Base-by-base conservation (phyloP, 257 asterid genomes). In the Lantana camara region DNA sequence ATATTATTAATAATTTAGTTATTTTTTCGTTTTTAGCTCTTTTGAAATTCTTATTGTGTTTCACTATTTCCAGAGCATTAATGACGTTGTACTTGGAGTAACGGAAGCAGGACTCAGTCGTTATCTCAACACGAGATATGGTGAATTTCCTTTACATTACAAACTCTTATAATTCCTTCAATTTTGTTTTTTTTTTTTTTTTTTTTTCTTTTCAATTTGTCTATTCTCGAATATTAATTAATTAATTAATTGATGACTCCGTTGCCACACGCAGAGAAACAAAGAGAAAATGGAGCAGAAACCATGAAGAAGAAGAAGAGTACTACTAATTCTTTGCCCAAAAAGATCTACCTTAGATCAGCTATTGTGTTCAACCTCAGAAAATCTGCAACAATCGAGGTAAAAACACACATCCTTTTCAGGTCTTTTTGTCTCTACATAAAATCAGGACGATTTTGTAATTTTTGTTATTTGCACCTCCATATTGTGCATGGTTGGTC, bases 61-160 rank as follows among this genome's bases (percentile, higher is more conserved):
- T 47, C 4, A 53, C 5, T 27, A 3, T 46, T 48, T 9, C n/a
- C 8, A 80, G 86, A 80, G 70, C 46, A 29, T 80, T 17, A 80
- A 80, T 30, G 86, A 80, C 61, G 83, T 80, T n/a, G 22, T 75
- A 27, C 40, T 80, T 37, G 86, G 83, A 9, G 60, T 74, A 42
- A 38, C 80, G 6, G 79, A 80, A 74, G 83, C 83, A 11, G 86
- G 83, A 21, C 66, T 80, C 38, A 60, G 71, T 41, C 75, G 70
- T 11, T 80, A 80, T 69, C 77, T 80, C 50, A 68, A 72, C 55
- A 68, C 56, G 21, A 60, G 67, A 74, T 80, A 77, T 41, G 86
- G 86, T 80, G 16, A 6, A 27, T 27, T 10, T 20, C 29, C 57
- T 17, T 30, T n/a, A n/a, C n/a, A n/a, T n/a, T n/a, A n/a, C 7